phyloP scores from a whole-genome alignment of 257 asterid genomes.

The Solanum dulcamara region DNA sequence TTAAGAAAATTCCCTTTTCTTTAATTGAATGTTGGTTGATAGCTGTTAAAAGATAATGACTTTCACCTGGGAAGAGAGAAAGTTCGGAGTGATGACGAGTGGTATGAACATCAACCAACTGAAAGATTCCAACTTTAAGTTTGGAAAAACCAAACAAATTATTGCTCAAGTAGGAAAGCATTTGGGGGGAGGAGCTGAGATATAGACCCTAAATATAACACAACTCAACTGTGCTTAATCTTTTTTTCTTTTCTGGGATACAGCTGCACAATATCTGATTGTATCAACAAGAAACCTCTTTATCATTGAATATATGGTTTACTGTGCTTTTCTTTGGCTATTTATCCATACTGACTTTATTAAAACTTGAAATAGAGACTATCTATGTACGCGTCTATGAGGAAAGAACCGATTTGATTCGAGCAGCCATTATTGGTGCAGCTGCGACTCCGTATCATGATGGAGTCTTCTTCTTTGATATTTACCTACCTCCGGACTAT shows the following conservation, averaged over 20 bases:
- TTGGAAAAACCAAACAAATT: neutral
- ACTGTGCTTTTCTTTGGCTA: neutral
- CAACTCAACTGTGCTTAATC: neutral
- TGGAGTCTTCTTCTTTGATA: slow-evolving; percentile 79
- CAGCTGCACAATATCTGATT: neutral
- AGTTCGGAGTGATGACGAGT: neutral
- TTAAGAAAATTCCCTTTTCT: neutral
- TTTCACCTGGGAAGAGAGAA: neutral
- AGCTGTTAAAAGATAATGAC: neutral
- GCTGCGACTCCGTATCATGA: slow-evolving; percentile 96
- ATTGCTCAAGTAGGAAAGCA: neutral
- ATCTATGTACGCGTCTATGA: slow-evolving; percentile 70
- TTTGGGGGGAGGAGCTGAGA: neutral
- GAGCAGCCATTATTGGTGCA: slow-evolving; percentile 72
- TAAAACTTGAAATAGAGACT: slow-evolving; percentile 35
- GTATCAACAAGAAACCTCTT: neutral
- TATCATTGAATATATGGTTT: neutral
- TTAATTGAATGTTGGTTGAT: neutral
- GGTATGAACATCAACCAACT: neutral
- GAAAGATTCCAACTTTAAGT: neutral
- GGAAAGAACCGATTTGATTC: slow-evolving; percentile 70
- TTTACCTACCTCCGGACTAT: slow-evolving; percentile 69
- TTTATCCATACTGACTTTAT: neutral
- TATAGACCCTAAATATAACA: neutral
- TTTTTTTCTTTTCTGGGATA: neutral